These are phyloP conservation scores for Colletotrichum eleusines DNA, from an alignment of 2,329 filamentous ascomycete genomes.

Conservation along the genomic window DNA sequence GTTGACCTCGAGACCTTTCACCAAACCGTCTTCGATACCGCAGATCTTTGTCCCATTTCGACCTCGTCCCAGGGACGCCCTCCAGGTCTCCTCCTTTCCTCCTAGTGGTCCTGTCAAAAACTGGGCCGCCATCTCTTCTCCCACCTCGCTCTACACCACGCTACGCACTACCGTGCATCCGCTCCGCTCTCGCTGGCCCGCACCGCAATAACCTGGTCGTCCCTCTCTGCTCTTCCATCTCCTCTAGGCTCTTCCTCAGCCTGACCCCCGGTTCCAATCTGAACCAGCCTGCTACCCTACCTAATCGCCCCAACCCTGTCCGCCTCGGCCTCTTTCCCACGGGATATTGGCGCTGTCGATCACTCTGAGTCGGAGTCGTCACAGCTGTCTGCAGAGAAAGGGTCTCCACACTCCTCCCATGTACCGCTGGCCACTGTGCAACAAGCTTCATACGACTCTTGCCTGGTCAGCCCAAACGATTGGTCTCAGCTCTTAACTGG, in stretches of 20 bases:
- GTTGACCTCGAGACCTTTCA: constrained; percentile 40
- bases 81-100: constrained; percentile 40
- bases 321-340: constrained; percentile 60
- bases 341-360: constrained; percentile 67
- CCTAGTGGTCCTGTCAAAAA: constrained; percentile 39
- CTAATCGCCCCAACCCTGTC: constrained; percentile 59
- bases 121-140: constrained; percentile 35
- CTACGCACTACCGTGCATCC: constrained; percentile 34
- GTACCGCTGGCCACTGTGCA: constrained; percentile 57
- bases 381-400: constrained; percentile 55
- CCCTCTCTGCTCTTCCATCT: constrained; percentile 14
- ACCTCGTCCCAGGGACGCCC: constrained; percentile 31
- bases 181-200: constrained; percentile 36
- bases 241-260: constrained; percentile 46
- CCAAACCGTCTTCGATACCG: constrained; percentile 32
- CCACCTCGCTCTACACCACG: constrained; percentile 21
- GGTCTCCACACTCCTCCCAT: constrained; percentile 51
- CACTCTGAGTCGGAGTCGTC: constrained; percentile 65
- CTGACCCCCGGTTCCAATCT: constrained; percentile 48
- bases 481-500: constrained; percentile 53
- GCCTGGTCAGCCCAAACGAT: constrained; percentile 53
- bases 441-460: constrained; percentile 58
- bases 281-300: constrained; percentile 55
- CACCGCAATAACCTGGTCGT: constrained; percentile 26
- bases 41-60: constrained; percentile 39